These are phyloP conservation scores for Yamadazyma akitaensis DNA, from an alignment of 805 yeast genomes.

Conservation along the genomic window DNA sequence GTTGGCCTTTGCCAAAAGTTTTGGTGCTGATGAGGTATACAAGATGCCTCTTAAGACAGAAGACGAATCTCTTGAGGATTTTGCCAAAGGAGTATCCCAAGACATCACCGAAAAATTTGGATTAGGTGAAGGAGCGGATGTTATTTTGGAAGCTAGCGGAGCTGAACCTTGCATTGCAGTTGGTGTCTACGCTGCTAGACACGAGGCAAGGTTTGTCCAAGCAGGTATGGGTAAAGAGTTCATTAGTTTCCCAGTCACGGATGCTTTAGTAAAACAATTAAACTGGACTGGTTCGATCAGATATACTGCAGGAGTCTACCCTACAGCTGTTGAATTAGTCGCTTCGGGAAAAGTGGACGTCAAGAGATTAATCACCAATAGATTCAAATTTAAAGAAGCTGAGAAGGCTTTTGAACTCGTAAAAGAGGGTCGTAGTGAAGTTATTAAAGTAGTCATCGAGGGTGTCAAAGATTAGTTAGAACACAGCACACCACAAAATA, in stretches of 20 bases:
- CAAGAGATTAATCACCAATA: slow-evolving; percentile 18
- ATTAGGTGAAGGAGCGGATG: slow-evolving; percentile 20
- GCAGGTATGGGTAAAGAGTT: slow-evolving; percentile 21
- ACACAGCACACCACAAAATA: not conserved
- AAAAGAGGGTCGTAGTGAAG: slow-evolving; percentile 15
- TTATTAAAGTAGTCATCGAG: slow-evolving; percentile 17
- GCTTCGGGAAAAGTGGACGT: slow-evolving; percentile 15
- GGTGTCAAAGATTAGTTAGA: slow-evolving; percentile 2
- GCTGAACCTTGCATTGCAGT: slow-evolving; percentile 18
- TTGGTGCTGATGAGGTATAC: slow-evolving; percentile 15
- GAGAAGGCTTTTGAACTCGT: slow-evolving; percentile 20
- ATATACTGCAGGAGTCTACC: slow-evolving; percentile 18
- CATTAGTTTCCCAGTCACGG: slow-evolving; percentile 21
- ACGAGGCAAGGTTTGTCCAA: slow-evolving; percentile 18
- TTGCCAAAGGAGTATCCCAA: slow-evolving; percentile 10
- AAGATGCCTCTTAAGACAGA: slow-evolving; percentile 15
- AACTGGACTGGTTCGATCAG: slow-evolving; percentile 18
- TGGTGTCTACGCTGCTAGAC: slow-evolving; percentile 15
- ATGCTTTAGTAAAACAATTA: slow-evolving; percentile 20
- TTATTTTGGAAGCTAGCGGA: slow-evolving; percentile 23
- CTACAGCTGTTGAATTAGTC: slow-evolving; percentile 19
- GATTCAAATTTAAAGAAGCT: slow-evolving; percentile 20
- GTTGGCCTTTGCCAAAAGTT: slow-evolving; percentile 19
- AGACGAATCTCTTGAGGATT: slow-evolving; percentile 13
- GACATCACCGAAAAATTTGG: slow-evolving; percentile 24